Evolutionary conservation across 2,329 filamentous ascomycete species (phyloP).

Genomic region (Paecilomyces dactylethromorphus): DNA sequence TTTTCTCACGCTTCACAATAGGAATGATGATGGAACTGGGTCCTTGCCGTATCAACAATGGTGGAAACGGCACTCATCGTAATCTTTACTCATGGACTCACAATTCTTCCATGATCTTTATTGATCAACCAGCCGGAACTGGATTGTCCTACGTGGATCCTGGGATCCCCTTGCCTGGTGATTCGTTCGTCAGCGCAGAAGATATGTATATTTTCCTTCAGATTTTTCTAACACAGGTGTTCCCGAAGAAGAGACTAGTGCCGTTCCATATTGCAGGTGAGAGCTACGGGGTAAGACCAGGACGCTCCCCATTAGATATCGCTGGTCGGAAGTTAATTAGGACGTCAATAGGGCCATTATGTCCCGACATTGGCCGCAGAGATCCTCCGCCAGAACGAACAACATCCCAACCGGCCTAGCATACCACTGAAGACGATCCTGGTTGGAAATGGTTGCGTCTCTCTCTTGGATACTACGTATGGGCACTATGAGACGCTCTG

Average conservation of each 20-base stretch:
- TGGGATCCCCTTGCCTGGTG: slow-evolving; percentile 12
- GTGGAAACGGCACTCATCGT: slow-evolving; percentile 15
- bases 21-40: slow-evolving; percentile 8
- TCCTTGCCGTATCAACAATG: slow-evolving; percentile 10
- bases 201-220: slow-evolving; percentile 47
- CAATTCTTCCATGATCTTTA: slow-evolving; percentile 18
- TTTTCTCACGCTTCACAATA: background rate
- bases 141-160: slow-evolving; percentile 20
- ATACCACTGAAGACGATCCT: slow-evolving; percentile 40
- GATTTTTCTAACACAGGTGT: slow-evolving; percentile 41
- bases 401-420: slow-evolving; percentile 34
- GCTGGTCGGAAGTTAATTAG: too few relatives aligned
- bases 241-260: slow-evolving; percentile 34
- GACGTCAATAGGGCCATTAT: too few relatives aligned
- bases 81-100: slow-evolving; percentile 16
- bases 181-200: slow-evolving; percentile 38
- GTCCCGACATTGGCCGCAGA: too few relatives aligned
- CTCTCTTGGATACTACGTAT: slow-evolving; percentile 28
- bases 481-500: too few relatives aligned
- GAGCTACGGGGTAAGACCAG: too few relatives aligned
- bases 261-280: too few relatives aligned
- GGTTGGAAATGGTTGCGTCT: slow-evolving; percentile 43
- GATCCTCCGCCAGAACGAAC: background rate
- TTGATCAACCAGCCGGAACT: slow-evolving; percentile 19
- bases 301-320: too few relatives aligned